Evolutionary conservation across 805 yeast species (phyloP).

Genomic region (Cyberlindnera suaveolens): DNA sequence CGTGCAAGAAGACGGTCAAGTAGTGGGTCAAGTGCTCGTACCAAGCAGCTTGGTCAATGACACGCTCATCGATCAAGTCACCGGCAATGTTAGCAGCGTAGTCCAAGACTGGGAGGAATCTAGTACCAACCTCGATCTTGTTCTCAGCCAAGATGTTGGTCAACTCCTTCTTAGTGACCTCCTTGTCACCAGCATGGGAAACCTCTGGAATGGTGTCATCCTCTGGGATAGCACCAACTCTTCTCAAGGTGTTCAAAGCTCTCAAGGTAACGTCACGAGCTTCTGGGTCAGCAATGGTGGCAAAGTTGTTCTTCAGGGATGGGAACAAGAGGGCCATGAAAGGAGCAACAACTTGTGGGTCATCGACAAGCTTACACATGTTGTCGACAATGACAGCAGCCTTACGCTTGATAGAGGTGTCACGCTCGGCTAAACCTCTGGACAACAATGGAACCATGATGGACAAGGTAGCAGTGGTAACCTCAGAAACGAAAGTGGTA

Average conservation of each 20-base stretch:
- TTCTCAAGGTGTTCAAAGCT: conserved; percentile 94
- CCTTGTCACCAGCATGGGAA: conserved; percentile 96
- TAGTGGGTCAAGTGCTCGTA: conserved; percentile 81
- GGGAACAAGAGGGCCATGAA: conserved; percentile 95
- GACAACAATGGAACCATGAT: conserved; percentile 98
- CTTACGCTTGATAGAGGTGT: conserved; percentile 98
- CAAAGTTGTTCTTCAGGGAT: conserved; percentile 87
- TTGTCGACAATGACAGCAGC: conserved; percentile 99
- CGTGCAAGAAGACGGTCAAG: conserved; percentile 94
- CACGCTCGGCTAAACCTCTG: conserved; percentile 99
- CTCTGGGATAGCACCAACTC: conserved; percentile 96
- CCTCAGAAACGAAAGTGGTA: conserved; percentile 98
- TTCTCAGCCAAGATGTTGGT: conserved; percentile 61
- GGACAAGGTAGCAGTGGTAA: conserved; percentile 98
- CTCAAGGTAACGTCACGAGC: conserved; percentile 98
- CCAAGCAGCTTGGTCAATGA: conserved; percentile 91
- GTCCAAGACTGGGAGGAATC: conserved; percentile 72
- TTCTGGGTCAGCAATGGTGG: conserved; percentile 99
- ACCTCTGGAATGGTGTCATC: conserved; percentile 92
- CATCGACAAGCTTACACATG: conserved; percentile 99
- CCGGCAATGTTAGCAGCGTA: conserved; percentile 97
- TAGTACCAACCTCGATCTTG: conserved; percentile 54
- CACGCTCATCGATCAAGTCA: conserved; percentile 97
- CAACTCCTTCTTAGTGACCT: conserved; percentile 80
- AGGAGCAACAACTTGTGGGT: conserved; percentile 99